A percentile compares a stretch with the other conserved stretches of the same genome.
These are phyloP conservation scores for Plectranthus barbatus DNA, from an alignment of 257 asterid genomes.

Conservation along the genomic window DNA sequence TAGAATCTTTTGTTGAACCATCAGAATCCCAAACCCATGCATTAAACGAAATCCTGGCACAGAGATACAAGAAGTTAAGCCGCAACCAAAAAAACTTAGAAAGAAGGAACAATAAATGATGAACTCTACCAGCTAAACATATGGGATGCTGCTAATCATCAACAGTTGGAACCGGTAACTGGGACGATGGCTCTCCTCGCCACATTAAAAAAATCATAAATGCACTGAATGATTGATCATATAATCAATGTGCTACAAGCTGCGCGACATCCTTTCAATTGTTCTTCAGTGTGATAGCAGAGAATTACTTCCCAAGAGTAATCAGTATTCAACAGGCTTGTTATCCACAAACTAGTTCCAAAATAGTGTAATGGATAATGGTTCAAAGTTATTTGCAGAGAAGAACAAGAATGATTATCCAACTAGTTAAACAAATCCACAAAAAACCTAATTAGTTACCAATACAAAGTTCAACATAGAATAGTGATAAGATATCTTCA, in stretches of 20 bases:
- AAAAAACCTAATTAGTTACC: not conserved
- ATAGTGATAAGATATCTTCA: not conserved
- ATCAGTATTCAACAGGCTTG: no score
- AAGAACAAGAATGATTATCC: not conserved
- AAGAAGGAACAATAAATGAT: not conserved
- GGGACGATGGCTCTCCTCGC: not conserved
- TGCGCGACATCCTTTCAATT: no score
- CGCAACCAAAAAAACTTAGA: not conserved
- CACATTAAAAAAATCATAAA: not conserved
- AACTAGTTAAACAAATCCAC: slow-evolving; percentile 4
- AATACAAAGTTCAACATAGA: not conserved
- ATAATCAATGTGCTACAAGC: no score
- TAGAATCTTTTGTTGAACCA: slow-evolving; percentile 44
- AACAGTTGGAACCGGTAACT: not conserved
- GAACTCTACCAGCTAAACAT: not conserved
- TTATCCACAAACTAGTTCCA: no score
- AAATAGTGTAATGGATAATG: no score
- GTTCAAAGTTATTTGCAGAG: no score
- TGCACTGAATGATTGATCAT: no score
- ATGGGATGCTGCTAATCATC: not conserved
- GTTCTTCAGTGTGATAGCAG: no score
- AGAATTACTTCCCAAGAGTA: no score
- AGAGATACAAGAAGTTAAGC: not conserved
- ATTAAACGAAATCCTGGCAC: slow-evolving; percentile 9
- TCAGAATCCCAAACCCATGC: slow-evolving; percentile 13